phyloP scores from a whole-genome alignment of 352 stramenopile species.

The Aphanomyces stellatus region DNA sequence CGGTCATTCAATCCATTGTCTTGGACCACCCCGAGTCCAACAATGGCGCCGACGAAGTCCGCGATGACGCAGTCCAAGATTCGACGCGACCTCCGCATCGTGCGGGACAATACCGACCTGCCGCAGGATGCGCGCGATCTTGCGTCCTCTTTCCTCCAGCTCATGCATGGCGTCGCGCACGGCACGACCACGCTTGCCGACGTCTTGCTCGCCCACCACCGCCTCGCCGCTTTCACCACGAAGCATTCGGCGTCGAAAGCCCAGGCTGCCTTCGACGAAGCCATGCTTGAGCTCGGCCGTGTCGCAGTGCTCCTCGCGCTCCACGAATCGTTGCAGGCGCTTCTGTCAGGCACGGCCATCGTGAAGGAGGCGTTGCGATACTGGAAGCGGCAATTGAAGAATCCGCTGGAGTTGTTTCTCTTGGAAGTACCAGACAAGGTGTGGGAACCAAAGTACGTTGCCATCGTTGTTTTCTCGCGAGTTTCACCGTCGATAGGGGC shows the following conservation, averaged over 20 bases:
- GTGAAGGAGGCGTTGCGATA: not conserved
- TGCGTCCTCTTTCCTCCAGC: not conserved
- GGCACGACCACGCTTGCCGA: not conserved
- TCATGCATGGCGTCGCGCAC: constrained; percentile 5
- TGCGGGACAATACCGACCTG: not conserved
- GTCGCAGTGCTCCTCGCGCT: not conserved
- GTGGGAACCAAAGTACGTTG: not conserved
- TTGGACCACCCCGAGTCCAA: too few species aligned
- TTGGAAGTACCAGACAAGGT: constrained; percentile 1
- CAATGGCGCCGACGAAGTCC: constrained; percentile 30
- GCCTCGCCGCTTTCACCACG: not conserved
- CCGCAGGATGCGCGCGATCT: not conserved
- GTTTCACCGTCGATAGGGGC: not conserved
- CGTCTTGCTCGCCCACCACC: not conserved
- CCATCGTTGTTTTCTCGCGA: too few species aligned
- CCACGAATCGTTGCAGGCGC: not conserved
- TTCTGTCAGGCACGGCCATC: not conserved
- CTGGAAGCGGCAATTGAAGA: constrained; percentile 15
- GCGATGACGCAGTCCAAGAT: not conserved
- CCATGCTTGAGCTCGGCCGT: constrained; percentile 3
- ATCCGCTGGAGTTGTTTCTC: not conserved
- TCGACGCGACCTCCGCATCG: not conserved
- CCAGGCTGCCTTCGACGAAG: not conserved
- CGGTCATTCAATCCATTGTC: too few species aligned
- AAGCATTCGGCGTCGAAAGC: not conserved